phyloP scores from a whole-genome alignment of 768 basidiomycete genomes.

The Auriscalpium vulgare region DNA sequence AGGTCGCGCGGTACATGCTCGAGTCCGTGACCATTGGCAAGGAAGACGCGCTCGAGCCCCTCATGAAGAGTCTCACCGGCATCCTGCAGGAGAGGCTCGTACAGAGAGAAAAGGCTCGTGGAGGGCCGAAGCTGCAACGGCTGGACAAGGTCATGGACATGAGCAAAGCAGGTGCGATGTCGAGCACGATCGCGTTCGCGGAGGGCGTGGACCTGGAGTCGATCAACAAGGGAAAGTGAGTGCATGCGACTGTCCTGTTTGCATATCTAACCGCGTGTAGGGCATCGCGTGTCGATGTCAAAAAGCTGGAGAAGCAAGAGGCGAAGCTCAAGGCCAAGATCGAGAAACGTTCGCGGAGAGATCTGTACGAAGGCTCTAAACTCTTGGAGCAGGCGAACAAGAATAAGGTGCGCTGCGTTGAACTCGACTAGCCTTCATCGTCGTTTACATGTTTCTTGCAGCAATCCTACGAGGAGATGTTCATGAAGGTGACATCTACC shows the following conservation, averaged over 20 bases:
- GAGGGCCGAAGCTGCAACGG: constrained; percentile 63
- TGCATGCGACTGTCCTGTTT: background rate
- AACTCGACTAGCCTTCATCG: background rate
- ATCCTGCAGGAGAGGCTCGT: constrained; percentile 59
- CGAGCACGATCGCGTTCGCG: constrained; percentile 67
- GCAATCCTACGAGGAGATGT: constrained; percentile 99
- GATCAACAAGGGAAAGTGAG: constrained; percentile 89
- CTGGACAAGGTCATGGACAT: constrained; percentile 85
- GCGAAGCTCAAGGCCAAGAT: constrained; percentile 97
- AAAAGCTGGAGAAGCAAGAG: constrained; percentile 94
- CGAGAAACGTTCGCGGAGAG: constrained; percentile 85
- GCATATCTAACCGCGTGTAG: constrained; percentile 29
- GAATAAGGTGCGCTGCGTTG: constrained; percentile 56
- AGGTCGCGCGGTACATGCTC: constrained; percentile 65
- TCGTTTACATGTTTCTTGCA: constrained; percentile 23
- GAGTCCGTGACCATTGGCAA: constrained; percentile 65
- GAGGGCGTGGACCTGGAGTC: constrained; percentile 87
- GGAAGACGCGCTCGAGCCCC: constrained; percentile 48
- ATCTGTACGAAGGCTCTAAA: constrained; percentile 95
- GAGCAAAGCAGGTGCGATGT: constrained; percentile 70
- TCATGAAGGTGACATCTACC: constrained; percentile 68
- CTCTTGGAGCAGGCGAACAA: constrained; percentile 77
- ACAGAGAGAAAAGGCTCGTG: constrained; percentile 40
- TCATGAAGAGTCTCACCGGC: constrained; percentile 58
- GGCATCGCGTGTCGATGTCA: constrained; percentile 87